A percentile compares a stretch with the other conserved stretches of the same genome.
Evolutionary conservation across 2,329 filamentous ascomycete genomes (phyloP).

Genomic region (Chaetomiaceae sp.): DNA sequence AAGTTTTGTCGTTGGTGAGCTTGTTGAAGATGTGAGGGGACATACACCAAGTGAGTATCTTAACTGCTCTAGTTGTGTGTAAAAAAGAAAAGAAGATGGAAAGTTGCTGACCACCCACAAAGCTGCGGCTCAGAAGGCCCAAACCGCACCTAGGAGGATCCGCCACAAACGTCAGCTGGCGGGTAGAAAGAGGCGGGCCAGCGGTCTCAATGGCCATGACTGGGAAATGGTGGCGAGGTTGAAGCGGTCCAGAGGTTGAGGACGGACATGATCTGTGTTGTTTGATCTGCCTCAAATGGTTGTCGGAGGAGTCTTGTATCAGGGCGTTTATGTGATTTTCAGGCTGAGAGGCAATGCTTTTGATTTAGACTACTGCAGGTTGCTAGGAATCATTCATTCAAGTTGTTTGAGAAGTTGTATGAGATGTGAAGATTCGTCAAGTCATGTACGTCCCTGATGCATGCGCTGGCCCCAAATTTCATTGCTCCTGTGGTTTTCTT

Average conservation of each 20-base stretch:
- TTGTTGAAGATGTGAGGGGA: neutral
- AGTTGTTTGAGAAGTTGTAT: too few relatives aligned
- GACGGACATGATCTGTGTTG: neutral
- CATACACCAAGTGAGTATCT: neutral
- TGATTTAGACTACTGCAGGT: too few relatives aligned
- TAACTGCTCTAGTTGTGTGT: neutral
- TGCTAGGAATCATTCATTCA: too few relatives aligned
- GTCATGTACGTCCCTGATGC: too few relatives aligned
- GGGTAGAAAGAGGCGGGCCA: neutral
- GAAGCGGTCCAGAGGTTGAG: neutral
- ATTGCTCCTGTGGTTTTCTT: too few relatives aligned
- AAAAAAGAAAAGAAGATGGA: neutral
- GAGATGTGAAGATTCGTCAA: too few relatives aligned
- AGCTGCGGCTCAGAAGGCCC: neutral
- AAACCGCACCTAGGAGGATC: neutral
- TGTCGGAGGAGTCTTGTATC: too few relatives aligned
- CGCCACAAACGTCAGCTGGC: neutral
- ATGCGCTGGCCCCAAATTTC: too few relatives aligned
- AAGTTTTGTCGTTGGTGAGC: slow-evolving; percentile 3
- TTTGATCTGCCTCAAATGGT: too few relatives aligned
- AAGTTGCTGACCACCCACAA: neutral
- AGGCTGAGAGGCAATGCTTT: too few relatives aligned
- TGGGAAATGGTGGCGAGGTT: neutral
- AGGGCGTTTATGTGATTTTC: too few relatives aligned
- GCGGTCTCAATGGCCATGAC: neutral